Evolutionary conservation across 257 asterid genomes (phyloP).

Genomic region (Galeopsis tetrahit): DNA sequence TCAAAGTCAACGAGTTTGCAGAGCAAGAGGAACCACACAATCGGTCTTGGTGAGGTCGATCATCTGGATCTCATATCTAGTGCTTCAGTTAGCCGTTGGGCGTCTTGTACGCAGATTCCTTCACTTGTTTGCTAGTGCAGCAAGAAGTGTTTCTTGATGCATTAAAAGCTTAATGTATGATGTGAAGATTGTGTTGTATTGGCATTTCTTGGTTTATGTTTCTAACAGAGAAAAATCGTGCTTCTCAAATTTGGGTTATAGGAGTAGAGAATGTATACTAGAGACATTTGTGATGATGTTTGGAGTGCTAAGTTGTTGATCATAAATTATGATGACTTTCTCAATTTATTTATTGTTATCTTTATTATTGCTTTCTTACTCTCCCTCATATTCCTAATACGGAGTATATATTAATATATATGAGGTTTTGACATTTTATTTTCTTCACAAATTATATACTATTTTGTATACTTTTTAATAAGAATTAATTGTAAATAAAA

Average conservation of each 20-base stretch:
- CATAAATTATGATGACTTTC: background rate
- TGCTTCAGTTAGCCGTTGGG: constrained; percentile 63
- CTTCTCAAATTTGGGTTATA: background rate
- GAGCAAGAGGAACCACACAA: constrained; percentile 64
- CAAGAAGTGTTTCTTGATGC: background rate
- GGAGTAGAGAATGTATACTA: constrained; percentile 3
- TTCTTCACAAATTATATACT: no score
- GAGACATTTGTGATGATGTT: constrained; percentile 15
- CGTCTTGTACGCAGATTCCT: constrained; percentile 58
- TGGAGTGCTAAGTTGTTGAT: background rate
- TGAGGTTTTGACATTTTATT: no score
- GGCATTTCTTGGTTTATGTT: no score
- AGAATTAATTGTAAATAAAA: no score
- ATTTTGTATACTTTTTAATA: no score
- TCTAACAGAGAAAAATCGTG: background rate
- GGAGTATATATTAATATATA: no score
- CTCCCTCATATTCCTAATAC: no score
- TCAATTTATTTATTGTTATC: background rate
- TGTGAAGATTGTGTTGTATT: background rate
- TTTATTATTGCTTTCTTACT: no score
- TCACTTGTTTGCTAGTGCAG: constrained; percentile 54
- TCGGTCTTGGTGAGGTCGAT: constrained; percentile 62
- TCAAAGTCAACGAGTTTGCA: constrained; percentile 42
- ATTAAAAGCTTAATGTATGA: constrained; percentile 1
- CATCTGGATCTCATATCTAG: constrained; percentile 47